Conservation (phyloP, 371 early-diverging fungal species). For the Rhizopus sp. region DNA sequence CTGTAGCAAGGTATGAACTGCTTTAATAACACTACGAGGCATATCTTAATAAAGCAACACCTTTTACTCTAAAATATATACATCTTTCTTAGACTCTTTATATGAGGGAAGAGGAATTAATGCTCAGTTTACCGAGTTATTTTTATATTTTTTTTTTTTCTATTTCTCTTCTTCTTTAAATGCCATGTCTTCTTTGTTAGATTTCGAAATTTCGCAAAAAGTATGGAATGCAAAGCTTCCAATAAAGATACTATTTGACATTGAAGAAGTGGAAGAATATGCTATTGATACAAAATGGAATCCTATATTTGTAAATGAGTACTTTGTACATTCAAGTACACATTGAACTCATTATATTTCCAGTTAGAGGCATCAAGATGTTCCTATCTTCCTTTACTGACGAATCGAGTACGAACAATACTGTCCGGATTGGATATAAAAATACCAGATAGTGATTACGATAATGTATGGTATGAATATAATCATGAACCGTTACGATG, state of each 20-base stretch:
- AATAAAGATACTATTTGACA: constrained; percentile 49
- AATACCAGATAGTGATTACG: constrained; percentile 39
- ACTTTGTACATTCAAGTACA: neutral
- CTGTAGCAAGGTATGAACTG: too few species aligned
- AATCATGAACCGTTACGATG: constrained; percentile 70
- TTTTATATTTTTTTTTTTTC: neutral
- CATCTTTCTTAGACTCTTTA: neutral
- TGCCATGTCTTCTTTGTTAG: constrained; percentile 19
- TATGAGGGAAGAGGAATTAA: neutral
- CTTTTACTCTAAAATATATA: too few species aligned
- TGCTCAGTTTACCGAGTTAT: too few species aligned
- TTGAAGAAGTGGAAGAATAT: constrained; percentile 35
- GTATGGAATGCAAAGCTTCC: constrained; percentile 66
- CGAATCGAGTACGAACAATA: constrained; percentile 49
- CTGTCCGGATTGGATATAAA: constrained; percentile 43
- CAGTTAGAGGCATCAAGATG: constrained; percentile 63
- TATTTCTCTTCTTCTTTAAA: neutral
- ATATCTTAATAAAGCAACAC: too few species aligned
- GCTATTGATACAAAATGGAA: constrained; percentile 32
- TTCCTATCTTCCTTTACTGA: constrained; percentile 65
- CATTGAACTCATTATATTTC: neutral
- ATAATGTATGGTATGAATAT: constrained; percentile 63
- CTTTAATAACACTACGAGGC: too few species aligned
- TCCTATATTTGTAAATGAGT: constrained; percentile 51
- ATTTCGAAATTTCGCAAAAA: constrained; percentile 31